A percentile compares a stretch with the other conserved stretches of the same genome.
phyloP scores from a whole-genome alignment of 805 yeast species.

The Wickerhamomyces canadensis region DNA sequence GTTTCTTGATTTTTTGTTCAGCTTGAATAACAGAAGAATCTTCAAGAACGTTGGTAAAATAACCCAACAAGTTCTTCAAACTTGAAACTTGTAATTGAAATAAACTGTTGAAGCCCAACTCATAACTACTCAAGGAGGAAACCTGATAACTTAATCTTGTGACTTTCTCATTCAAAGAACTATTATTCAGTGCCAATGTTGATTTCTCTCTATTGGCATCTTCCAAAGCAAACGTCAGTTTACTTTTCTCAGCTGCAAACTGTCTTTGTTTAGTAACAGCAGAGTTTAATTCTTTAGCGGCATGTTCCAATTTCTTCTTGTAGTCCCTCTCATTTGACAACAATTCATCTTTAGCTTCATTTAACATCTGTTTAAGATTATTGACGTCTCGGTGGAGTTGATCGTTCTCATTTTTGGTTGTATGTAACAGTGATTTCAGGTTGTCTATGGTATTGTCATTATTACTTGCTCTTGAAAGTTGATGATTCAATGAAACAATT shows the following conservation, averaged over 20 bases:
- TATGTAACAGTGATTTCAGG: conserved; percentile 9
- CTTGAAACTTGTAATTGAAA: conserved; percentile 37
- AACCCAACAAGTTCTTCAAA: conserved; percentile 43
- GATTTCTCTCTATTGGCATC: conserved; percentile 33
- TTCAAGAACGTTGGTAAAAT: conserved; percentile 52
- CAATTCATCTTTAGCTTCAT: conserved; percentile 17
- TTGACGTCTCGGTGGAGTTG: conserved; percentile 21
- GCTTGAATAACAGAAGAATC: conserved; percentile 57
- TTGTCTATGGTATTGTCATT: conserved; percentile 10
- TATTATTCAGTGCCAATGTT: conserved; percentile 30
- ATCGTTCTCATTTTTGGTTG: conserved; percentile 13
- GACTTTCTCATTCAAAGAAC: conserved; percentile 34
- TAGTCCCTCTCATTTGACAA: conserved; percentile 28
- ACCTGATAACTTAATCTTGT: conserved; percentile 23
- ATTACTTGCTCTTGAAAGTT: conserved; percentile 8
- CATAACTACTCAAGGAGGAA: conserved; percentile 25
- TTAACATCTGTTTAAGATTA: conserved; percentile 18
- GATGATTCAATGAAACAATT: conserved; percentile 10
- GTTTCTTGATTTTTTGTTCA: conserved; percentile 39
- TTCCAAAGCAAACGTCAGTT: conserved; percentile 36
- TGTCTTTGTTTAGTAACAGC: conserved; percentile 40
- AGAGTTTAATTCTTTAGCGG: conserved; percentile 32
- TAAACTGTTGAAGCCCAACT: conserved; percentile 38
- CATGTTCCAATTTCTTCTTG: conserved; percentile 25
- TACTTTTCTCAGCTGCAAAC: conserved; percentile 38